Evolutionary conservation across 768 basidiomycete species (phyloP), one percentile per base, ranked within the genome.

Genomic region (Termitomyces sp.): DNA sequence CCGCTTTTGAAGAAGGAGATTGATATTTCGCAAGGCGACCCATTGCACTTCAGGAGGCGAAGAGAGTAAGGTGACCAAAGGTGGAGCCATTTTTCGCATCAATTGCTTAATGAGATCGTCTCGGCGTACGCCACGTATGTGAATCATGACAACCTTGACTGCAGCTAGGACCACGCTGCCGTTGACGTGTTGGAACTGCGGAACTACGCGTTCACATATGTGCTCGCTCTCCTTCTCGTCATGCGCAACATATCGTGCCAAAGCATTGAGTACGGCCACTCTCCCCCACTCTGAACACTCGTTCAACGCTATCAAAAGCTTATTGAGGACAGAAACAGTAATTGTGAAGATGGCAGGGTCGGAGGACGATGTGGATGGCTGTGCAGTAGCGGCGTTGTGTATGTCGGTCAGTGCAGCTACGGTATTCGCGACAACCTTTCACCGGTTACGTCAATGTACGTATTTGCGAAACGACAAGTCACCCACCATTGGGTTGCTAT

Each of bases 271-370:
- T 37, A 99, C 86, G 1, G 95, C 94, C 16, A 99, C 94, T 56
- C 96, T 84, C 33, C 97, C 97, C 97, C 97, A 99, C 74, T 99
- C 97, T 0, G 95, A 96, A 69, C 96, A 98, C 72, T 98, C 97
- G 69, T 96, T 96, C 20, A 99, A 79, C 2, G 96, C 97, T 54
- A 98, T 90, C 55, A 99, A 77, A 16, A 99, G 83, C 69, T 95
- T 97, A 72, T 81, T 88, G 51, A 99, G 80, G 58, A 95, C 82
- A 0, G 84, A 71, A 6, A 87, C 73, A n/a, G 94, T 94, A 70
- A 98, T 92, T 58, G 72, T 73, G 75, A 98, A 98, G 54, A 87
- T 70, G 18, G 85, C 87, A 4, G 84, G 77, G 48, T 88, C 84
- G 2, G 82, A 76, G 3, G 82, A 70, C 1, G 82, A 76, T 12